Evolutionary conservation across 1,284 basidiomycete genomes (phyloP).

Genomic region (Schizophyllum commune): DNA sequence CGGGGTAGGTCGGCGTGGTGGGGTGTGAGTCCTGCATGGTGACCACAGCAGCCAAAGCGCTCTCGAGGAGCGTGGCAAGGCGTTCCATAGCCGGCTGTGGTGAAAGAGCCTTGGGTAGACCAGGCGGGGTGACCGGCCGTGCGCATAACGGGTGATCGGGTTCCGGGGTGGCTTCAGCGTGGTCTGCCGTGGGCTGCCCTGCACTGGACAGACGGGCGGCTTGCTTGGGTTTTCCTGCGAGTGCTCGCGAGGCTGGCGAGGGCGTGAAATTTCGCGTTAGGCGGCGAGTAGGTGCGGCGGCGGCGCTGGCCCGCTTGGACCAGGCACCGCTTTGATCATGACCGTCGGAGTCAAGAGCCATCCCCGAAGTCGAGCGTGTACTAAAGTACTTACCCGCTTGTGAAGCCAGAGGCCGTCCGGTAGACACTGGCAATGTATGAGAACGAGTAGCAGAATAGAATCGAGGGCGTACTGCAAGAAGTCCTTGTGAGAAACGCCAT

Average conservation of each 20-base stretch:
- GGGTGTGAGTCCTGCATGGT: neutral
- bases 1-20: neutral
- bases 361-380: neutral
- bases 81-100: neutral
- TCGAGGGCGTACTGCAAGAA: conserved; percentile 30
- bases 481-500: conserved; percentile 61
- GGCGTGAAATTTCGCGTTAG: neutral
- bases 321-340: neutral
- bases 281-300: neutral
- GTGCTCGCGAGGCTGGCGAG: too few relatives aligned
- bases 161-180: too few relatives aligned
- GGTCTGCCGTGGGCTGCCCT: too few relatives aligned
- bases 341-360: neutral
- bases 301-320: neutral
- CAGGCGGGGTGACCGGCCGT: neutral
- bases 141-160: neutral
- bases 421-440: conserved; percentile 34
- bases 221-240: neutral
- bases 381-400: conserved; percentile 32
- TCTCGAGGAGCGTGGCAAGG: neutral
- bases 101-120: neutral
- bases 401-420: conserved; percentile 51
- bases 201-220: too few relatives aligned
- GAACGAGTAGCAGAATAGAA: neutral
- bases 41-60: neutral